Conservation (phyloP, 2,329 filamentous ascomycete genomes). For the Aphanoascus verrucosus region DNA sequence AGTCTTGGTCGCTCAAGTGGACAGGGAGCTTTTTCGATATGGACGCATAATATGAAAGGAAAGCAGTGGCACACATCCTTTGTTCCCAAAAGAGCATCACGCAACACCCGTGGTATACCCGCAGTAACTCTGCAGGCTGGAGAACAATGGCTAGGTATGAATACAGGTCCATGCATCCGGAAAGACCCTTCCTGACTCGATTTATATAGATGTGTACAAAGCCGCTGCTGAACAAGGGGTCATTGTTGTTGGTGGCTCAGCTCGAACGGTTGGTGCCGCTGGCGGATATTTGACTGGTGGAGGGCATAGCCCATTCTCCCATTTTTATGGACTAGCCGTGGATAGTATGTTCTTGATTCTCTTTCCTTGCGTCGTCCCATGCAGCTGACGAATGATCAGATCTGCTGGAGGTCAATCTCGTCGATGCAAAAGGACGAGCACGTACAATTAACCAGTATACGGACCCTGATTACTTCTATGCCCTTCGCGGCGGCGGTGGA, state of each 20-base stretch:
- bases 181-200: not conserved
- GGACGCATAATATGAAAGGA: conserved; percentile 24
- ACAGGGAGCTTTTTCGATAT: conserved; percentile 21
- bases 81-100: conserved; percentile 18
- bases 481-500: conserved; percentile 22
- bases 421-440: conserved; percentile 17
- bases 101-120: conserved; percentile 13
- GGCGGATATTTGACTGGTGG: conserved; percentile 24
- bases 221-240: conserved; percentile 18
- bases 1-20: conserved; percentile 23
- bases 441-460: conserved; percentile 20
- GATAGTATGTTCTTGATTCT: conserved; percentile 18
- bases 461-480: conserved; percentile 22
- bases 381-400: conserved; percentile 11
- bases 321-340: conserved; percentile 22
- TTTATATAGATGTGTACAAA: conserved; percentile 19
- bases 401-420: conserved; percentile 19
- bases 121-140: conserved; percentile 23
- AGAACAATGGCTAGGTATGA: conserved; percentile 21
- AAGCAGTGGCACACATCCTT: conserved; percentile 20
- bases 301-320: conserved; percentile 21
- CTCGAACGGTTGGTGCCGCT: conserved; percentile 21
- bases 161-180: not conserved
- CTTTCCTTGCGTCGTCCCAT: not conserved
- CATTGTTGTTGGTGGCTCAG: conserved; percentile 21